Evolutionary conservation across 495 filamentous ascomycete species (phyloP), one percentile per base, ranked within the genome.

Genomic region (Neurospora africana): DNA sequence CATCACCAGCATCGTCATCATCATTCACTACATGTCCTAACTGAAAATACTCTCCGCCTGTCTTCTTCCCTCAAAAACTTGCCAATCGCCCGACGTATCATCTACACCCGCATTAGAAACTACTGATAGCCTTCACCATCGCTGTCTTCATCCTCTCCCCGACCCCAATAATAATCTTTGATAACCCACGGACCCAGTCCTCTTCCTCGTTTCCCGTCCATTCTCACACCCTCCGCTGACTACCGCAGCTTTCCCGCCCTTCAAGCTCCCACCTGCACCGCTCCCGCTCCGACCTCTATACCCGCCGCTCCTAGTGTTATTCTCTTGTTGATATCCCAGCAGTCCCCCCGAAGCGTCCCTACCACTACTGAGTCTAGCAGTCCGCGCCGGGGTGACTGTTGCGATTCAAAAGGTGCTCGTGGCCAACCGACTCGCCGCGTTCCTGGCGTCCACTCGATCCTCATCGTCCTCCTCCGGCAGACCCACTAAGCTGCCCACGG

Each of bases 341-440:
- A 61, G 53, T 6, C 27, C 53, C 53, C 53, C 35, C 35, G 41
- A 39, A 27, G 30, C 40, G 36, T 68, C 47, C 70, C 33, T 39
- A 19, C 33, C 53, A 58, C n/a, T 39, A 10, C 33, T 23, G 5
- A 39, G 39, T 35, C 21, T 44, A 30, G n/a, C 69, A 8, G 19
- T n/a, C 17, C 23, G 27, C 15, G 11, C 38, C 41, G 69, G 69
- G 27, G 33, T 30, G 37, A 47, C 27, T 40, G 11, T 4, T 10
- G 40, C 69, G 27, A 43, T 21, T 43, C 78, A 98, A 81, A 98
- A 99, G 21, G 94, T 97, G 83, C 93, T 97, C 68, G 93, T 91
- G 38, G 95, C 95, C 82, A 99, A 84, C 76, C 95, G 89, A 80
- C 91, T 96, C 33, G 95, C 95, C 38, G 95, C 95, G 83, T 98